A percentile compares a stretch with the other conserved stretches of the same genome.
phyloP scores from a whole-genome alignment of 805 yeast species.

The Kazachstania martiniae region DNA sequence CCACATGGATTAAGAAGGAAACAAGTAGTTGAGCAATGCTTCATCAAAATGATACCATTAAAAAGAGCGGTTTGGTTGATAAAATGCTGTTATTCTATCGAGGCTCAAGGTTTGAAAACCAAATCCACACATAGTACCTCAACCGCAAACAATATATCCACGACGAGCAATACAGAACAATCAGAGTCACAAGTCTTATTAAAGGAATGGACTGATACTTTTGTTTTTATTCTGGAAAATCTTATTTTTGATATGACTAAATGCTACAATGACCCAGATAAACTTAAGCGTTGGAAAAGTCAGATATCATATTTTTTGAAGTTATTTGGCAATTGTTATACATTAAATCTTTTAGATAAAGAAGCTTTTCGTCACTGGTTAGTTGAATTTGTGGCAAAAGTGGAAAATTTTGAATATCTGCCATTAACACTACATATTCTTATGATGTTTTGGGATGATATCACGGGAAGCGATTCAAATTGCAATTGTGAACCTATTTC shows the following conservation, averaged over 20 bases:
- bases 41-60: constrained; percentile 56
- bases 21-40: constrained; percentile 61
- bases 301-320: constrained; percentile 51
- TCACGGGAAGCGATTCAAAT: constrained; percentile 29
- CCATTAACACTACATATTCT: constrained; percentile 44
- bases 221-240: constrained; percentile 40
- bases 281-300: constrained; percentile 30
- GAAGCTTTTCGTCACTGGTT: constrained; percentile 54
- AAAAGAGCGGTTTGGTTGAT: constrained; percentile 87
- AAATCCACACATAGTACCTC: constrained; percentile 9
- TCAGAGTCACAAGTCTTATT: constrained; percentile 41
- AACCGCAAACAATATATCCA: not conserved
- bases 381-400: constrained; percentile 38
- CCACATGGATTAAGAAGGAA: constrained; percentile 86
- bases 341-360: constrained; percentile 57
- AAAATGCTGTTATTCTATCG: constrained; percentile 76
- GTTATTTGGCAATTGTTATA: constrained; percentile 52
- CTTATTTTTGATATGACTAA: constrained; percentile 26
- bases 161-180: not conserved
- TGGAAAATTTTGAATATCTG: constrained; percentile 30
- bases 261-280: constrained; percentile 20
- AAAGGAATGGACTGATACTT: constrained; percentile 84
- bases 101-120: constrained; percentile 27
- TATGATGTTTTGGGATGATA: constrained; percentile 61
- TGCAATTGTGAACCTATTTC: not conserved